These are phyloP conservation scores for Closterium sp. DNA, from an alignment of 139 green algal genomes.

Conservation along the genomic window DNA sequence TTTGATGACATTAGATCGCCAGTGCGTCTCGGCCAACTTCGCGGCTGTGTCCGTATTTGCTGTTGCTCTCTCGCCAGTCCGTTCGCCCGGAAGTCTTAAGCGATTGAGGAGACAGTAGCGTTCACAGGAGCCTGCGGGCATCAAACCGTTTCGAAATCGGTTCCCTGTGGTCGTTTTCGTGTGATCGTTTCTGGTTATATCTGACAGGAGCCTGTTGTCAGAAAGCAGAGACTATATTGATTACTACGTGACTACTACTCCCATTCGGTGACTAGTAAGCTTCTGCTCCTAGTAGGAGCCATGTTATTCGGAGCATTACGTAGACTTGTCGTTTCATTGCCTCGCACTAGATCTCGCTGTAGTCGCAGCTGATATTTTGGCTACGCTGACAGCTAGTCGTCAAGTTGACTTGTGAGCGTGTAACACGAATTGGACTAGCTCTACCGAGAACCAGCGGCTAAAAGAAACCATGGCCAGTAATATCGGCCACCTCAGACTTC, in stretches of 20 bases:
- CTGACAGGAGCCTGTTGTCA: too few relatives aligned
- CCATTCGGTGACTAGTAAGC: too few relatives aligned
- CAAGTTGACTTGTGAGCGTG: neutral
- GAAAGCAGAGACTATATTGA: too few relatives aligned
- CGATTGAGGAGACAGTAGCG: too few relatives aligned
- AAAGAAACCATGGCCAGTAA: neutral
- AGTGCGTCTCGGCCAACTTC: neutral
- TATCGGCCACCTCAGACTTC: neutral
- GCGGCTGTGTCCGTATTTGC: neutral
- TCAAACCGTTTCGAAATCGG: too few relatives aligned
- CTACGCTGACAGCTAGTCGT: neutral
- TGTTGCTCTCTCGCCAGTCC: neutral
- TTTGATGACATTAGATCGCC: neutral
- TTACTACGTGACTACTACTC: too few relatives aligned
- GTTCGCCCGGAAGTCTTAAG: too few relatives aligned
- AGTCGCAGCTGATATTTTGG: neutral
- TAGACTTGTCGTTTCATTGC: neutral
- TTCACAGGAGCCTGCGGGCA: too few relatives aligned
- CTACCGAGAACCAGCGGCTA: neutral
- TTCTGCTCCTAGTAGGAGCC: neutral
- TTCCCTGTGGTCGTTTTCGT: too few relatives aligned
- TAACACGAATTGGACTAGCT: neutral
- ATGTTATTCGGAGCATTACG: neutral
- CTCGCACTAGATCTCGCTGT: neutral
- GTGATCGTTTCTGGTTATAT: too few relatives aligned